Evolutionary conservation across 2,329 filamentous ascomycete species (phyloP).

Genomic region (Aspergillus nomiae): DNA sequence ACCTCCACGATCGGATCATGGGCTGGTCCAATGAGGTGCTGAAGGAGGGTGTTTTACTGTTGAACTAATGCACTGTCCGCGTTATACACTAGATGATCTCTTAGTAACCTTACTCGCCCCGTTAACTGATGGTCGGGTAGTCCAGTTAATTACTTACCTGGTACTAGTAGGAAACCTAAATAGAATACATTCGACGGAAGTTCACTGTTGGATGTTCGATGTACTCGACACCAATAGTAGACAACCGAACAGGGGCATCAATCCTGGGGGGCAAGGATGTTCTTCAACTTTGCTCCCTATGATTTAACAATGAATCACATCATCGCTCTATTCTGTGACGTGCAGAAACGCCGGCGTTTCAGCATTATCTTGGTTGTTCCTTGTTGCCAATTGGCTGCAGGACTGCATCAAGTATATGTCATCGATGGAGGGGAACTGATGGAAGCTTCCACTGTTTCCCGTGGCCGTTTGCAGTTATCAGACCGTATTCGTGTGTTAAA

Average conservation of each 20-base stretch:
- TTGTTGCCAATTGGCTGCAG: background rate
- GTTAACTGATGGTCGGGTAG: background rate
- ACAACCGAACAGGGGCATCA: background rate
- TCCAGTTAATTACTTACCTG: background rate
- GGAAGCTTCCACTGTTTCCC: conserved; percentile 15
- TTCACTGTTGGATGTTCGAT: background rate
- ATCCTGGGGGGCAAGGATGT: background rate
- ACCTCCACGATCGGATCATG: conserved; percentile 12
- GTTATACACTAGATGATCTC: conserved; percentile 3
- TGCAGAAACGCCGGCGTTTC: conserved; percentile 13
- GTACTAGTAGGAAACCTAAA: background rate
- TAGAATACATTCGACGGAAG: background rate
- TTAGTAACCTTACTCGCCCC: background rate
- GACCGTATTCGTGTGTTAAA: background rate
- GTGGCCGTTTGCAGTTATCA: conserved; percentile 13
- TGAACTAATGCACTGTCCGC: conserved; percentile 5
- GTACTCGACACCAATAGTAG: background rate
- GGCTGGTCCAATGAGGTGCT: conserved; percentile 3
- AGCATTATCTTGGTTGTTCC: background rate
- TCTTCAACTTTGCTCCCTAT: background rate
- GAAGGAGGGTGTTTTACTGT: background rate
- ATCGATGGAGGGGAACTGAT: conserved; percentile 9
- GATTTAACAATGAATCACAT: conserved; percentile 14
- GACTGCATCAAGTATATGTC: conserved; percentile 12
- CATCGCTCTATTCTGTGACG: conserved; percentile 17